phyloP scores from a whole-genome alignment of 257 asterid genomes.

The Solanum peruvianum region DNA sequence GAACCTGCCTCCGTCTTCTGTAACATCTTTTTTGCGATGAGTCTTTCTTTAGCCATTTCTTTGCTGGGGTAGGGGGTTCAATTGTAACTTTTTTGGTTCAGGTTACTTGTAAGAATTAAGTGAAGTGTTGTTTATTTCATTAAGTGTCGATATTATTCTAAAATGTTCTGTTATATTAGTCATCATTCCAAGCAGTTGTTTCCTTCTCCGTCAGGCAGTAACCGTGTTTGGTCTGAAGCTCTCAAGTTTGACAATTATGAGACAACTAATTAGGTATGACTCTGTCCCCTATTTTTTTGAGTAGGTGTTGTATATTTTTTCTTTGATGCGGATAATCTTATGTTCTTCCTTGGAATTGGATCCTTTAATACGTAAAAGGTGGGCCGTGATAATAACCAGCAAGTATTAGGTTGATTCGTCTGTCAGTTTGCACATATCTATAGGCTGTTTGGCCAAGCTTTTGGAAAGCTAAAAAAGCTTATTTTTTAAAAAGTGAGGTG shows the following conservation, averaged over 20 bases:
- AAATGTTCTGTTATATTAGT: background rate
- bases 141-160: background rate
- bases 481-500: background rate
- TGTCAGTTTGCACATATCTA: background rate
- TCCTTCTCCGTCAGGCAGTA: slow-evolving; percentile 39
- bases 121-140: background rate
- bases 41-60: background rate
- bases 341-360: background rate
- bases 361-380: background rate
- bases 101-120: background rate
- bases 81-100: background rate
- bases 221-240: slow-evolving; percentile 73
- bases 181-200: background rate
- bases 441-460: background rate
- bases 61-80: background rate
- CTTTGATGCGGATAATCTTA: background rate
- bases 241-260: slow-evolving; percentile 73
- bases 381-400: background rate
- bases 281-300: background rate
- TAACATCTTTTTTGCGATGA: background rate
- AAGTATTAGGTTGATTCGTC: background rate
- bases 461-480: background rate
- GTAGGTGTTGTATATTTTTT: background rate
- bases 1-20: background rate
- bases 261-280: slow-evolving; percentile 60